Conservation (phyloP, 768 basidiomycete species). For the Pleurotus eryngii region DNA sequence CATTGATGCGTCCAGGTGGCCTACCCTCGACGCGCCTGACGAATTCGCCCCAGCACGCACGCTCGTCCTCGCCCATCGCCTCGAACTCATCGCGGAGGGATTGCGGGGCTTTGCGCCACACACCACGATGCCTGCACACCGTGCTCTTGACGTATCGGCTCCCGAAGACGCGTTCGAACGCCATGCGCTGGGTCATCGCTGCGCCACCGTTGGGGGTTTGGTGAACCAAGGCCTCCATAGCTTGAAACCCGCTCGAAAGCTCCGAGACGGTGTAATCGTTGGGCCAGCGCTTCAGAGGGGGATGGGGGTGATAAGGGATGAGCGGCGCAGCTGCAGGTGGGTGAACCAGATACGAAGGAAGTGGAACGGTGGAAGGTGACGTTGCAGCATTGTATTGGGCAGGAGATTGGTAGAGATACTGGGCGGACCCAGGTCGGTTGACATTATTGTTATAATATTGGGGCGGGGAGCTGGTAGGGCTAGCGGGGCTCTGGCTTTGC, state of each 20-base stretch:
- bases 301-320: slow-evolving; percentile 54
- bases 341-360: slow-evolving; percentile 24
- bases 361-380: slow-evolving; percentile 4
- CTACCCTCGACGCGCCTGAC: slow-evolving; percentile 59
- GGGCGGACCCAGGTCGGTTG: slow-evolving; percentile 12
- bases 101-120: slow-evolving; percentile 57
- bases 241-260: slow-evolving; percentile 54
- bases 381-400: not conserved
- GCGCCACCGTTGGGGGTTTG: slow-evolving; percentile 23
- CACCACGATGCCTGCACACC: slow-evolving; percentile 66
- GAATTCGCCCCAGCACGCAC: slow-evolving; percentile 69
- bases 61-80: slow-evolving; percentile 50
- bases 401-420: slow-evolving; percentile 1
- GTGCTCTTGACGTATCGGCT: slow-evolving; percentile 73
- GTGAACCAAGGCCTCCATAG: slow-evolving; percentile 38
- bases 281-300: slow-evolving; percentile 71
- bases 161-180: slow-evolving; percentile 70
- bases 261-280: slow-evolving; percentile 73
- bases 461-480: slow-evolving; percentile 5
- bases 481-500: slow-evolving; percentile 14
- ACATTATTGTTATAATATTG: slow-evolving; percentile 6
- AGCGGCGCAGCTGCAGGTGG: slow-evolving; percentile 20
- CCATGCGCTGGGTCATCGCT: slow-evolving; percentile 55
- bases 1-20: slow-evolving; percentile 18
- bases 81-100: slow-evolving; percentile 49